Conservation (phyloP, 2,329 filamentous ascomycete species). For the Beauveria brongniartii region DNA sequence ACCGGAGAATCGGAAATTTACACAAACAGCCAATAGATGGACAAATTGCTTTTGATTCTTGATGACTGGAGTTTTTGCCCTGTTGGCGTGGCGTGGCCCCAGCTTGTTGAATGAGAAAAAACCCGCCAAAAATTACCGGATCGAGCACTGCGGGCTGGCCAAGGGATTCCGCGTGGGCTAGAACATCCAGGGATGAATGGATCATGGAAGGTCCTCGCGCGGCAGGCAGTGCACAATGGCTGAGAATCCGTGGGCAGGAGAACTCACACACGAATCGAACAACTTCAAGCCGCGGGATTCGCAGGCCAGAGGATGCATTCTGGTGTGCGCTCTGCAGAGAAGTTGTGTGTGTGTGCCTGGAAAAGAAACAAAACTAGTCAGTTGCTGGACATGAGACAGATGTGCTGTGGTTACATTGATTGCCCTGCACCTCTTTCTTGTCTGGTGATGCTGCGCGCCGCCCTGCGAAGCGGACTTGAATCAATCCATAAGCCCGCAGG, state of each 20-base stretch:
- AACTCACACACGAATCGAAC: neutral
- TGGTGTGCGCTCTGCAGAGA: no score
- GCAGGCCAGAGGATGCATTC: neutral
- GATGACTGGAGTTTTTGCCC: neutral
- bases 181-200: neutral
- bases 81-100: neutral
- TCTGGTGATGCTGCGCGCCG: neutral
- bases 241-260: neutral
- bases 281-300: constrained; percentile 3
- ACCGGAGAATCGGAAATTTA: constrained; percentile 9
- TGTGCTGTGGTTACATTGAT: neutral
- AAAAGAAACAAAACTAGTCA: no score
- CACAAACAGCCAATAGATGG: neutral
- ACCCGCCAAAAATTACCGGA: constrained; percentile 10
- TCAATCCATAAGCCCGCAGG: no score
- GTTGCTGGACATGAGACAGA: no score
- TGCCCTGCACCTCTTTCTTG: neutral
- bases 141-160: neutral
- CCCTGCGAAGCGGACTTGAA: neutral
- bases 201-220: neutral
- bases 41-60: neutral
- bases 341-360: no score
- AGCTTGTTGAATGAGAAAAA: neutral
- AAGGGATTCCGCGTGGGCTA: neutral
- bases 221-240: constrained; percentile 1